These are phyloP conservation scores for Thielaviopsis populi DNA, from an alignment of 2,329 filamentous ascomycete species.

Conservation along the genomic window DNA sequence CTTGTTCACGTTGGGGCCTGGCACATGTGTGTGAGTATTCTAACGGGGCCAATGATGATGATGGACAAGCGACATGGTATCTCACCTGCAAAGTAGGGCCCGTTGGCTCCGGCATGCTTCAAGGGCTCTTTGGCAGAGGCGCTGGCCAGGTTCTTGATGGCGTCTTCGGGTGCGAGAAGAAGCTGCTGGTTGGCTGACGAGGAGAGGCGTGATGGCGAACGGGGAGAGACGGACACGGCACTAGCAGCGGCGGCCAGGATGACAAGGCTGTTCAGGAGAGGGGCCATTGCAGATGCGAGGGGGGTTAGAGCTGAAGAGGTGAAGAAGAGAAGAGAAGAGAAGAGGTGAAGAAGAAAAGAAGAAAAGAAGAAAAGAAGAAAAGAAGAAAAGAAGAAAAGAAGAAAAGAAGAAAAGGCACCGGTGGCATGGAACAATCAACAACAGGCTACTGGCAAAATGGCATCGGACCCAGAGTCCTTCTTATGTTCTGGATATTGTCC, in stretches of 20 bases:
- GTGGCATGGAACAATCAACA: not conserved
- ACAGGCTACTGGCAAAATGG: not conserved
- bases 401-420: not conserved
- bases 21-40: not conserved
- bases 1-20: constrained; percentile 40
- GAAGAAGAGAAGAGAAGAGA: not conserved
- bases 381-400: not conserved
- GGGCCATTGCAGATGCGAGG: not conserved
- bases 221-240: constrained; percentile 2
- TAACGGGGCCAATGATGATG: not conserved
- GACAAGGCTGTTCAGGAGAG: constrained; percentile 10
- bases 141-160: constrained; percentile 9
- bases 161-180: constrained; percentile 13
- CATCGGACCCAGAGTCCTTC: not conserved
- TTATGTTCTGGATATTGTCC: not conserved
- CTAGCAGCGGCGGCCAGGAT: constrained; percentile 4
- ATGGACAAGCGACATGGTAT: not conserved
- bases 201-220: not conserved
- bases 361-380: not conserved
- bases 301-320: not conserved
- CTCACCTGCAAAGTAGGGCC: constrained; percentile 37
- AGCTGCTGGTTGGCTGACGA: not conserved
- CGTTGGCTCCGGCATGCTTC: constrained; percentile 36
- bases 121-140: constrained; percentile 25
- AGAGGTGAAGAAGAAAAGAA: not conserved